These are phyloP conservation scores for Phlyctochytrium planicorne DNA, from an alignment of 192 early-diverging fungal genomes.

Conservation along the genomic window DNA sequence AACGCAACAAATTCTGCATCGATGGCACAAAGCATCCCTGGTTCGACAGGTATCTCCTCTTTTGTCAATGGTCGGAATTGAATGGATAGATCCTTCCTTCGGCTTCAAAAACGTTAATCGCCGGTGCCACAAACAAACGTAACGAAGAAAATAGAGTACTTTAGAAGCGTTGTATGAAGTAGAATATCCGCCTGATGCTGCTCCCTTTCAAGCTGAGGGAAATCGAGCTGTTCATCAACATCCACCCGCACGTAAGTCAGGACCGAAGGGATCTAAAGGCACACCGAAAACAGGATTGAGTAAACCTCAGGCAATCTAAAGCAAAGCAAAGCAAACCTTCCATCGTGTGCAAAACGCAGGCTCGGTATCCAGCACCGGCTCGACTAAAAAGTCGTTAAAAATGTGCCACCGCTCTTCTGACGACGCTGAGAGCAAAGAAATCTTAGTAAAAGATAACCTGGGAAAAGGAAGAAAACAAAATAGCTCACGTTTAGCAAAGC, in stretches of 20 bases:
- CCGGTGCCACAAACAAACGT: slow-evolving; percentile 5
- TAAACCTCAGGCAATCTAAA: neutral
- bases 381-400: slow-evolving; percentile 96
- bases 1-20: slow-evolving; percentile 97
- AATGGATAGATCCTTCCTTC: slow-evolving; percentile 42
- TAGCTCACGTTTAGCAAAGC: slow-evolving; percentile 61
- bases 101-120: slow-evolving; percentile 24
- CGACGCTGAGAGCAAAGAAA: slow-evolving; percentile 26
- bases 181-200: slow-evolving; percentile 56
- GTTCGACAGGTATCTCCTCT: slow-evolving; percentile 59
- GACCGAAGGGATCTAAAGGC: slow-evolving; percentile 58
- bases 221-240: slow-evolving; percentile 47
- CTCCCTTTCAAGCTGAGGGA: slow-evolving; percentile 37
- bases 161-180: slow-evolving; percentile 57
- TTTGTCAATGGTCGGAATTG: slow-evolving; percentile 48
- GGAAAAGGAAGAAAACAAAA: neutral
- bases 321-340: slow-evolving; percentile 38
- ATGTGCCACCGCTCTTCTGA: slow-evolving; percentile 70
- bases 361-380: slow-evolving; percentile 66
- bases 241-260: slow-evolving; percentile 68
- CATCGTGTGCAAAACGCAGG: slow-evolving; percentile 59
- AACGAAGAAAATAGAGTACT: slow-evolving; percentile 35
- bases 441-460: slow-evolving; percentile 36
- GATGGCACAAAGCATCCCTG: slow-evolving; percentile 74
- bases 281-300: neutral